Base-by-base conservation (phyloP, 2,329 filamentous ascomycete species). In the Alternaria panax region DNA sequence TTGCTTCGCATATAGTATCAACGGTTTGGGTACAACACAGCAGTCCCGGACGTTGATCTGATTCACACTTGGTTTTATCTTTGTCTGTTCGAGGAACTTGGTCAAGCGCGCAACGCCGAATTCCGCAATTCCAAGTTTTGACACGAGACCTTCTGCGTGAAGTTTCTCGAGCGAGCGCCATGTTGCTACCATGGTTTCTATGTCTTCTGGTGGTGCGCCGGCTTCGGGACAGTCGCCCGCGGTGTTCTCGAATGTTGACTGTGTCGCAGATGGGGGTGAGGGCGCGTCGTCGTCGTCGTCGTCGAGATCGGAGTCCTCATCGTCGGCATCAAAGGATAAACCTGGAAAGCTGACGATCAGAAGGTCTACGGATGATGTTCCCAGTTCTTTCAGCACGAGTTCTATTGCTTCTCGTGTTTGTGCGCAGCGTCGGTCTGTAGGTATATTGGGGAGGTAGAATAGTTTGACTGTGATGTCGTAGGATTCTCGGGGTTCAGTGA, bases 1-100 rank as follows among this genome's bases (percentile, higher is more conserved):
- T 64, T 89, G 84, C 78, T 92, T 93, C n/a, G 94, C 94, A 70
- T 96, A 89, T 70, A 90, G 81, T 59, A 93, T 88, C 63, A 99
- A 84, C 12, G 92, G 90, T 71, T 93, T 93, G 8, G 95, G 95
- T 42, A 98, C 95, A 46, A 93, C 94, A 80, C 95, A 99, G 82
- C 94, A 98, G 79, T 98, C 92, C 70, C 92, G 89, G 51, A 97
- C 87, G 76, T 98, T 98, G 83, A 99, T 96, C 84, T 99, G 95
- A 78, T 98, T 89, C 40, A 98, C 94, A 20, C 87, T 86, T 0
- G 95, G 95, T 67, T 86, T 87, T 60, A 96, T 83, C 40, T 82
- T 83, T 22, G 92, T 90, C 62, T 87, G 83, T 41, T 87, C 83
- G 25, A 98, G 82, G 71, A 99, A 93, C 14, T 87, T 87, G n/a